Base-by-base conservation (phyloP, 2,329 filamentous ascomycete species). In the Aspergillus ochraceoroseus region DNA sequence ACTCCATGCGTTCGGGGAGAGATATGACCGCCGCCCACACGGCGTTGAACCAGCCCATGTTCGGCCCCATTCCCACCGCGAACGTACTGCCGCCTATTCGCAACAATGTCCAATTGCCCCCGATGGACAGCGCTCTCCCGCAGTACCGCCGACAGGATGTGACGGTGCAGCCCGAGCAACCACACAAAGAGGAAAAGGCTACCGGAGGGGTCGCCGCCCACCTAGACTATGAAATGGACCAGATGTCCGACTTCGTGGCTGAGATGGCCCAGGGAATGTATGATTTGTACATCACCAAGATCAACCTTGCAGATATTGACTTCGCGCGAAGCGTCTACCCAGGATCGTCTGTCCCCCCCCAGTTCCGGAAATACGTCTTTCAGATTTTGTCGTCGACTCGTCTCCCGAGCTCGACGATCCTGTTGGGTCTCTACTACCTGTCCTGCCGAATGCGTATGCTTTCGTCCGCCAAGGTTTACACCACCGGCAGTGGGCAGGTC, bases 201-300 rank as follows among this genome's bases (percentile, higher is more conserved):
- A 77, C 77, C 40, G 88, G 89, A 63, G 89, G 89, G 56, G 89
- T 95, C 26, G 92, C 89, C 56, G 87, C 87, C 58, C 85, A 94
- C 70, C 79, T 95, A 67, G 89, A 95, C 73, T 95, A 95, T 65
- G 88, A 95, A 68, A 90, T 95, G 80, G 87, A 94, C 63, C 75
- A 85, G 65, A 95, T 95, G 89, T 84, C 87, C 49, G 87, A 94
- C 63, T 95, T 94, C 67, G 88, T 95, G 62, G 83, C 87, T 48
- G 86, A 94, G 62, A 94, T 90, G 80, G 81, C 88, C 46, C 75
- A 83, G 65, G 76, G 77, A 73, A 77, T 85, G 77, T 81, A 79
- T 75, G 76, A 70, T 61, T 67, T 74, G 60, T 71, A 73, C 62
- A 64, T 64, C 59, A 72, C 72, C 69, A 69, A 70, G 55, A 70